These are phyloP conservation scores for Fusarium praegraminearum DNA, from an alignment of 2,329 filamentous ascomycete species.

Conservation along the genomic window DNA sequence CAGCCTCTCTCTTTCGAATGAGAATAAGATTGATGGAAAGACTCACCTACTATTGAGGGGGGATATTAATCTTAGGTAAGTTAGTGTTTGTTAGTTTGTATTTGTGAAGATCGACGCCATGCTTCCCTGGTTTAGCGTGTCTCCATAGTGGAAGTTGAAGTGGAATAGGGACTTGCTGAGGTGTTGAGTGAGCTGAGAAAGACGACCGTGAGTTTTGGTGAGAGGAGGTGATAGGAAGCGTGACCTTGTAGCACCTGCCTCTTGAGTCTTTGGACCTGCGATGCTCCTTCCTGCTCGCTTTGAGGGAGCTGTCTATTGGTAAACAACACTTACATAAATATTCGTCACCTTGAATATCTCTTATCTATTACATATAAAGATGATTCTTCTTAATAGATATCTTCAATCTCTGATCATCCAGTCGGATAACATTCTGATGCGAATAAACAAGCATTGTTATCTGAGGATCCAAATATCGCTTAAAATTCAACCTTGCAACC, in stretches of 20 bases:
- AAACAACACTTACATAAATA: not conserved
- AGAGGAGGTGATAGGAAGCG: not conserved
- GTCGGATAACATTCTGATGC: not conserved
- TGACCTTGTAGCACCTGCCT: not conserved
- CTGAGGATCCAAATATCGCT: constrained; percentile 33
- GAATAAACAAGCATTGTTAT: constrained; percentile 13
- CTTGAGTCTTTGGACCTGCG: not conserved
- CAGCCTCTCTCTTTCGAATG: constrained; percentile 14
- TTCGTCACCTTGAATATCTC: not conserved
- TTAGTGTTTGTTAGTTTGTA: constrained; percentile 4
- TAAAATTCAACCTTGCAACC: constrained; percentile 7
- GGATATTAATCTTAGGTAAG: constrained; percentile 26
- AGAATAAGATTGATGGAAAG: constrained; percentile 29
- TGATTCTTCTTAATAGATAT: not conserved
- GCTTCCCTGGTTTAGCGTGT: constrained; percentile 19
- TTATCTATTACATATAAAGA: not conserved
- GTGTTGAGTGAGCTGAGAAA: not conserved
- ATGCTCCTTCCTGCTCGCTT: not conserved
- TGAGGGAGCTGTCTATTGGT: not conserved
- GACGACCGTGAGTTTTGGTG: not conserved
- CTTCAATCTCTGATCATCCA: not conserved
- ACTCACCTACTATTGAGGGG: constrained; percentile 32
- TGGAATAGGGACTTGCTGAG: constrained; percentile 2
- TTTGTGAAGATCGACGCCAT: constrained; percentile 30
- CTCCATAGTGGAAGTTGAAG: constrained; percentile 3